Conservation (phyloP, 345 rosid genomes). For the Rhodamnia rubescens region DNA sequence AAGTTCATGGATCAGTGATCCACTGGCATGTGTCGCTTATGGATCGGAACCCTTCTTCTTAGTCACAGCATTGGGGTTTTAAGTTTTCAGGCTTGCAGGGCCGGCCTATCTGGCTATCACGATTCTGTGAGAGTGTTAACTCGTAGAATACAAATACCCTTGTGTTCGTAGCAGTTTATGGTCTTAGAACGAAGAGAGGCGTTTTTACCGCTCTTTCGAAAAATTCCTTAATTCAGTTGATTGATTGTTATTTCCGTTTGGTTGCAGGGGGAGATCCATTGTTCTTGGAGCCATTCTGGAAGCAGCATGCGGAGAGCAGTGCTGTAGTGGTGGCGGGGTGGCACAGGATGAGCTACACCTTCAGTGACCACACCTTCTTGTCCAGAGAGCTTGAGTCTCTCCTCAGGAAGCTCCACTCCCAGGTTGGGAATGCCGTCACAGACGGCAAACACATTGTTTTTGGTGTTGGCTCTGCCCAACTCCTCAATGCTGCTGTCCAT, state of each 20-base stretch:
- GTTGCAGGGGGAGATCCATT: constrained; percentile 41
- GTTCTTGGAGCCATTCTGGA: constrained; percentile 51
- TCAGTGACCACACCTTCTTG: constrained; percentile 2
- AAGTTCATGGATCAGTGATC: not conserved
- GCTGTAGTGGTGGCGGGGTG: constrained; percentile 40
- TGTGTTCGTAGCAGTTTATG: not conserved
- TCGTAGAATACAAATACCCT: not conserved
- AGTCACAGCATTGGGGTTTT: not conserved
- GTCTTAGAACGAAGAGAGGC: not conserved
- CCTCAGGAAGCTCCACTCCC: constrained; percentile 35
- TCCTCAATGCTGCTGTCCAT: constrained; percentile 54
- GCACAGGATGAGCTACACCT: constrained; percentile 47
- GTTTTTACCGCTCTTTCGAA: not conserved
- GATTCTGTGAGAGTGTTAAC: not conserved
- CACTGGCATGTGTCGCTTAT: not conserved
- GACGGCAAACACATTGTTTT: constrained; percentile 31
- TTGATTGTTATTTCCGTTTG: not conserved
- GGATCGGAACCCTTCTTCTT: not conserved
- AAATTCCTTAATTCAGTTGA: not conserved
- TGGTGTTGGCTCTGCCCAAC: constrained; percentile 62
- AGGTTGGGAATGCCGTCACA: constrained; percentile 47
- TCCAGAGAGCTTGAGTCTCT: constrained; percentile 28
- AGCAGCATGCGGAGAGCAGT: constrained; percentile 30
- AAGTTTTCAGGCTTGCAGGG: not conserved
- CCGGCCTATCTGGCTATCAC: not conserved